Evolutionary conservation across 257 asterid species (phyloP).

Genomic region (Nemophila menziesii): DNA sequence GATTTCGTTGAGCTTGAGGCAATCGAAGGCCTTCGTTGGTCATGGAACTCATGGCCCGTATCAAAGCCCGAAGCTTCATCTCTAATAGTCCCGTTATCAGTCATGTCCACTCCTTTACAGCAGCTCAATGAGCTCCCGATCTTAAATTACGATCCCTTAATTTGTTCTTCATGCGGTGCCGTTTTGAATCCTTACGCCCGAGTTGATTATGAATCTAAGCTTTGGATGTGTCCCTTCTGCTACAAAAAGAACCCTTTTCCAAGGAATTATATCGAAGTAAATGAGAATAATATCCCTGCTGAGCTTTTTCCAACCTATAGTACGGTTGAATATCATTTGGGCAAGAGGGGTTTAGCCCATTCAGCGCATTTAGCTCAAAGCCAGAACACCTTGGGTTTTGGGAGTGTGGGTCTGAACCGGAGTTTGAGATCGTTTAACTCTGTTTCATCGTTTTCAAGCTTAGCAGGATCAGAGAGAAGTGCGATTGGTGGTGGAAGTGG

Average conservation of each 20-base stretch:
- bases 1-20: constrained; percentile 91
- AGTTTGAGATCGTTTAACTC: constrained; percentile 43
- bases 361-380: constrained; percentile 9
- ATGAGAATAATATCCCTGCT: constrained; percentile 74
- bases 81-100: constrained; percentile 66
- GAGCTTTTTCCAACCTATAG: constrained; percentile 95
- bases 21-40: constrained; percentile 93
- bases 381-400: constrained; percentile 22
- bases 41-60: constrained; percentile 95
- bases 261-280: constrained; percentile 43
- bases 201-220: constrained; percentile 53
- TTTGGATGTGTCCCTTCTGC: constrained; percentile 85
- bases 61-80: constrained; percentile 52
- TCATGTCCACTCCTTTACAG: constrained; percentile 73
- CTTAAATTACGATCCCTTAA: constrained; percentile 60
- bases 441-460: constrained; percentile 26
- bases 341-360: constrained; percentile 24
- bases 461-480: constrained; percentile 27
- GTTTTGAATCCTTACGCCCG: constrained; percentile 83
- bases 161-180: constrained; percentile 62
- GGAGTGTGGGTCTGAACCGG: constrained; percentile 25
- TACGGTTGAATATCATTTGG: constrained; percentile 74
- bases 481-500: constrained; percentile 28
- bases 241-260: constrained; percentile 59
- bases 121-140: constrained; percentile 68